phyloP scores from a whole-genome alignment of 768 basidiomycete genomes.

The Pleurotus citrinopileatus region DNA sequence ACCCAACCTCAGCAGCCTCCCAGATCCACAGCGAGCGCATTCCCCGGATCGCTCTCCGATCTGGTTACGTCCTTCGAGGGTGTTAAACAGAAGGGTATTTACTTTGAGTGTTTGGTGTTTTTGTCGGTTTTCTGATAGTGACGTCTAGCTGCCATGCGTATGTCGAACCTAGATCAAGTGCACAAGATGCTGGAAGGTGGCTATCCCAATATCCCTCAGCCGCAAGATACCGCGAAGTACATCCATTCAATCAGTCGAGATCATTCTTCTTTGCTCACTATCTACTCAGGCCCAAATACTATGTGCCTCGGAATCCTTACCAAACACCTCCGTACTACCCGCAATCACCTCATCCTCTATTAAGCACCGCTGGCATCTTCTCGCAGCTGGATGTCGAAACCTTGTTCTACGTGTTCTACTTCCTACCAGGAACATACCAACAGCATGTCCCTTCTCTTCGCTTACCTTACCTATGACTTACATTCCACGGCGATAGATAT shows the following conservation, averaged over 20 bases:
- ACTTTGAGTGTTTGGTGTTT: not conserved
- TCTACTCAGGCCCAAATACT: conserved; percentile 99
- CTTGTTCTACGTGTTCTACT: conserved; percentile 98
- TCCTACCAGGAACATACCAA: conserved; percentile 94
- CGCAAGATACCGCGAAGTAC: conserved; percentile 94
- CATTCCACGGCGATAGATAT: conserved; percentile 48
- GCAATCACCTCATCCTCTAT: conserved; percentile 75
- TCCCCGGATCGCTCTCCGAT: conserved; percentile 87
- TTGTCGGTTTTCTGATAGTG: not conserved
- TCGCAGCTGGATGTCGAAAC: conserved; percentile 95
- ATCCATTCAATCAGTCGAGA: too few species aligned
- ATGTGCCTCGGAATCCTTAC: conserved; percentile 90
- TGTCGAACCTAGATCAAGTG: conserved; percentile 85
- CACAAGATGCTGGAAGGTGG: conserved; percentile 94
- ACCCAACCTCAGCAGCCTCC: conserved; percentile 35
- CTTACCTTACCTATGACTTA: not conserved
- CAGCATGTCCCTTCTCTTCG: conserved; percentile 62
- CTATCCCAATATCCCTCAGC: conserved; percentile 84
- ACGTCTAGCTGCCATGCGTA: conserved; percentile 65
- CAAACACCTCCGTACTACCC: conserved; percentile 94
- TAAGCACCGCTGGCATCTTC: conserved; percentile 84
- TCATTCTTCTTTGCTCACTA: conserved; percentile 5
- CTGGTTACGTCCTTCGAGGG: conserved; percentile 93
- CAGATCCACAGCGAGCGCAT: conserved; percentile 37
- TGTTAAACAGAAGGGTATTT: conserved; percentile 90